These are phyloP conservation scores for Manihot esculenta DNA, from an alignment of 441 rosid species.

Conservation along the genomic window DNA sequence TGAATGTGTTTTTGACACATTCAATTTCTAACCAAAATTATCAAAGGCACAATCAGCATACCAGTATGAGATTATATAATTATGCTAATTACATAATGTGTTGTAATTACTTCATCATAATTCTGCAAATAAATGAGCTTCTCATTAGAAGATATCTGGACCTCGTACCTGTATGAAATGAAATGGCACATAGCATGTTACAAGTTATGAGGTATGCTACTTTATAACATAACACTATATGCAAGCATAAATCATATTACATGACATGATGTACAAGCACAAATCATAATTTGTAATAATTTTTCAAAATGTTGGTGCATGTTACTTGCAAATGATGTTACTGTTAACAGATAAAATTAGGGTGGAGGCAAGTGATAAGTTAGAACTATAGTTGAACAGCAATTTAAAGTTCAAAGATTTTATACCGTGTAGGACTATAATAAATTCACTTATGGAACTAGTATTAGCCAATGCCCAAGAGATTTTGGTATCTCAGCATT, in stretches of 20 bases:
- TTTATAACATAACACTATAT: not conserved
- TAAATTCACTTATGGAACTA: not conserved
- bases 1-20: not conserved
- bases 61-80: not conserved
- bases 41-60: not conserved
- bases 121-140: not conserved
- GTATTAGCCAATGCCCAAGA: not conserved
- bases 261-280: not conserved
- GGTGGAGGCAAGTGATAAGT: not conserved
- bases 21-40: not conserved
- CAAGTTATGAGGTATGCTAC: not conserved
- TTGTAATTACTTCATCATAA: not conserved
- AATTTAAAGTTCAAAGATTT: not conserved
- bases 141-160: not conserved
- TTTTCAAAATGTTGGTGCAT: not conserved
- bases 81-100: not conserved
- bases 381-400: not conserved
- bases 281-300: not conserved
- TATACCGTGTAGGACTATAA: not conserved
- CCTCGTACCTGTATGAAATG: not conserved
- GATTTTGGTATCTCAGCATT: not conserved
- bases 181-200: not conserved
- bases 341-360: not conserved
- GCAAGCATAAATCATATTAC: not conserved
- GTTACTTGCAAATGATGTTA: not conserved